phyloP scores from a whole-genome alignment of 345 rosid species.

The Aurinia saxatilis region DNA sequence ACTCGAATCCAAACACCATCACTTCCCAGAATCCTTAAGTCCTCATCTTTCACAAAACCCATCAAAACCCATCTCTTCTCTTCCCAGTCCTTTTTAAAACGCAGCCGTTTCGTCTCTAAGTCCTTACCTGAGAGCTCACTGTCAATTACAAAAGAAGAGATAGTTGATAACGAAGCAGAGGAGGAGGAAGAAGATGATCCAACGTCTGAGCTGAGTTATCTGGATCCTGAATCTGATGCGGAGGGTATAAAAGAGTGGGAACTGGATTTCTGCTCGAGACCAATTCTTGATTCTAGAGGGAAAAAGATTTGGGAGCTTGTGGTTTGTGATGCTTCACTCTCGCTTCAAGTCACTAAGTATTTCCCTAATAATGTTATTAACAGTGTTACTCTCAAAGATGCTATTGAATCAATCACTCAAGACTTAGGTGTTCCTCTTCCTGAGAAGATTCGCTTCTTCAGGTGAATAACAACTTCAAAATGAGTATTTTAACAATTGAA shows the following conservation, averaged over 20 bases:
- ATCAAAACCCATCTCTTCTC: conserved; percentile 22
- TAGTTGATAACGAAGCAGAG: conserved; percentile 14
- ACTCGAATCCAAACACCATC: conserved; percentile 42
- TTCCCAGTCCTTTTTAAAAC: conserved; percentile 24
- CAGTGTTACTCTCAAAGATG: conserved; percentile 77
- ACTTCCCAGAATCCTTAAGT: conserved; percentile 29
- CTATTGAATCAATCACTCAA: conserved; percentile 52
- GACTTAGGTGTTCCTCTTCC: conserved; percentile 76
- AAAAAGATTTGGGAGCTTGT: conserved; percentile 95
- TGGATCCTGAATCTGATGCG: conserved; percentile 73
- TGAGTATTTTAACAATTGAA: neutral
- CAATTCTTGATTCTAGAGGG: conserved; percentile 80
- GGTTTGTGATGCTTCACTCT: conserved; percentile 78
- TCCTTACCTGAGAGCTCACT: conserved; percentile 45
- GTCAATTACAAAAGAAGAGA: conserved; percentile 42
- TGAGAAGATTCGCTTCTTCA: conserved; percentile 73
- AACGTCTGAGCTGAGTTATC: conserved; percentile 63
- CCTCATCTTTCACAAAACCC: conserved; percentile 33
- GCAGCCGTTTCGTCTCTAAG: conserved; percentile 27
- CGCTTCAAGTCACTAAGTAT: conserved; percentile 82
- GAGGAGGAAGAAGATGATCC: conserved; percentile 71
- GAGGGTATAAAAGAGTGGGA: conserved; percentile 79
- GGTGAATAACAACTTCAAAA: conserved; percentile 27
- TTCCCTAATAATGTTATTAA: conserved; percentile 90
- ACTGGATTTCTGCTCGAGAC: conserved; percentile 91